Percentiles rank a stretch among this genome's conserved stretches.
These are phyloP conservation scores for Xylaria multiplex DNA, from an alignment of 2,329 filamentous ascomycete genomes.

Conservation along the genomic window DNA sequence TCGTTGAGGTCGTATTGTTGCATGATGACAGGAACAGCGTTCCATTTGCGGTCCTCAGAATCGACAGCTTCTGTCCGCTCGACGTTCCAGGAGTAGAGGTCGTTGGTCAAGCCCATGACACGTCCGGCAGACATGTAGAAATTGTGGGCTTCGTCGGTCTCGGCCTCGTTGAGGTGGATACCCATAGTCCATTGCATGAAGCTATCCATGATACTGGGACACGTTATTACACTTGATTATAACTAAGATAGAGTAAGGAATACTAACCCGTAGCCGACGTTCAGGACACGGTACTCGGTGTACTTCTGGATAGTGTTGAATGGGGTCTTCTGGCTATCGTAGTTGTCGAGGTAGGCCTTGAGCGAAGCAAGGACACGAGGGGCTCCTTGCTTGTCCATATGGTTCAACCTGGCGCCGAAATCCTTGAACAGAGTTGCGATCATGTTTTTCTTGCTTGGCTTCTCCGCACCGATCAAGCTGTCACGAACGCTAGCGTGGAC, in stretches of 20 bases:
- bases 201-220: constrained; percentile 39
- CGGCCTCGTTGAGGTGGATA: constrained; percentile 37
- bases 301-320: constrained; percentile 40
- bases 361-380: constrained; percentile 34
- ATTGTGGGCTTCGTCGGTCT: constrained; percentile 35
- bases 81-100: constrained; percentile 41
- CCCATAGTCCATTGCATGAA: constrained; percentile 42
- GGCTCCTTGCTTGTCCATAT: constrained; percentile 38
- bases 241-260: neutral
- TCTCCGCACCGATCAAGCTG: constrained; percentile 25
- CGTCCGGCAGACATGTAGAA: constrained; percentile 40
- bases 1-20: constrained; percentile 38
- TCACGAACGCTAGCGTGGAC: constrained; percentile 37
- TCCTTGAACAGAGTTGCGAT: constrained; percentile 37
- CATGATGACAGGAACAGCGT: constrained; percentile 40
- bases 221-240: constrained; percentile 9
- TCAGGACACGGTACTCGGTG: constrained; percentile 40
- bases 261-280: constrained; percentile 39
- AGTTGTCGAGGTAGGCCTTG: constrained; percentile 40
- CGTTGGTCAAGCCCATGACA: constrained; percentile 40
- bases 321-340: constrained; percentile 39
- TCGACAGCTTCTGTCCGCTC: constrained; percentile 37
- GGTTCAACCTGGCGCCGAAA: constrained; percentile 34
- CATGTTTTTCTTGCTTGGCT: constrained; percentile 33
- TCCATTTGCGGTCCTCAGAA: constrained; percentile 38